Conservation (phyloP, 129 eudicot species). For the Pseudognaphalium luteoalbum region DNA sequence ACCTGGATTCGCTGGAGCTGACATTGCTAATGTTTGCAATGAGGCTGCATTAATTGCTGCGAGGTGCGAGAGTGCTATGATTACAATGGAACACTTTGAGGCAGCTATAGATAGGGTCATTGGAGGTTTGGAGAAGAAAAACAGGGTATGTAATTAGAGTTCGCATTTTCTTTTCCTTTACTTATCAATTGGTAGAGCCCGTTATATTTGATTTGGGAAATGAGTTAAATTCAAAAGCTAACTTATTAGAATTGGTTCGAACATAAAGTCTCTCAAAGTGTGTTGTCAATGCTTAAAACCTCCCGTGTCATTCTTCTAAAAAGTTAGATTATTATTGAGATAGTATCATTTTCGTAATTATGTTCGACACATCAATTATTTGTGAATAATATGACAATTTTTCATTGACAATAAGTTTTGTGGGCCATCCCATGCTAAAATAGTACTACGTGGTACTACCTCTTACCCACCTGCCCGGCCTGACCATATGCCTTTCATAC, state of each 20-base stretch:
- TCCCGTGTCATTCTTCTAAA: neutral
- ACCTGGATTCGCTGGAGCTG: constrained; percentile 93
- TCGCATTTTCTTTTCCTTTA: neutral
- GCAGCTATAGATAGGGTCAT: constrained; percentile 78
- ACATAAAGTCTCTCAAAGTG: too few species aligned
- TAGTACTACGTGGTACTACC: neutral
- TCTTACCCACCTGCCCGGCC: neutral
- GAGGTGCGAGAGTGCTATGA: constrained; percentile 49
- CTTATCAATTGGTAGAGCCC: neutral
- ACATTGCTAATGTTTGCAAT: constrained; percentile 86
- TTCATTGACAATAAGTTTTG: neutral
- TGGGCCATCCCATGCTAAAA: neutral
- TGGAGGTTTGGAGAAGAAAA: constrained; percentile 82
- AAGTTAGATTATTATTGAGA: neutral
- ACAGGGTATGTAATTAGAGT: constrained; percentile 46
- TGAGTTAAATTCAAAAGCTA: neutral
- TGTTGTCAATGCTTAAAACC: too few species aligned
- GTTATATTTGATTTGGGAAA: neutral
- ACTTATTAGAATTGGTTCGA: too few species aligned
- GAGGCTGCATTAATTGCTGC: constrained; percentile 85
- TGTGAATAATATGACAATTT: neutral
- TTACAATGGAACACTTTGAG: constrained; percentile 74
- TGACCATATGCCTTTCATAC: neutral
- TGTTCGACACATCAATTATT: neutral
- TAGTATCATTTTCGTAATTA: neutral